Percentiles rank a stretch among this genome's conserved stretches.
phyloP scores from a whole-genome alignment of 83 land plant genomes.

The Larix sibirica region DNA sequence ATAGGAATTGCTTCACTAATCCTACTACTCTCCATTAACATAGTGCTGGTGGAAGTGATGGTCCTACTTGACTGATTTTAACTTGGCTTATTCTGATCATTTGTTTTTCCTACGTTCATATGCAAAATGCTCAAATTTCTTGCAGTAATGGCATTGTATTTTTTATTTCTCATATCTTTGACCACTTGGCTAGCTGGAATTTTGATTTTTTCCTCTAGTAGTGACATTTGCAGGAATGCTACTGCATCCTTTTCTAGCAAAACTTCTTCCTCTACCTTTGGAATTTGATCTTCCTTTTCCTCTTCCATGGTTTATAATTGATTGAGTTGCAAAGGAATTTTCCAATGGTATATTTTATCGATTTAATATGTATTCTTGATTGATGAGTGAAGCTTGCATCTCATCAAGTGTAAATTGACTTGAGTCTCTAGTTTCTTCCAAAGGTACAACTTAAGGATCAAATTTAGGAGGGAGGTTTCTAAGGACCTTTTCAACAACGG shows the following conservation, averaged over 20 bases:
- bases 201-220: not conserved
- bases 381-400: not conserved
- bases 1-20: no score
- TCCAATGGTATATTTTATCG: not conserved
- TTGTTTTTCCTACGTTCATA: not conserved
- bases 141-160: no score
- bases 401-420: not conserved
- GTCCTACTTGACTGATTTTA: no score
- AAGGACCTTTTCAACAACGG: no score
- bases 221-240: not conserved
- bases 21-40: no score
- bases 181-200: not conserved
- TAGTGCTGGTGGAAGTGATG: no score
- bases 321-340: not conserved
- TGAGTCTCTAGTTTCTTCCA: not conserved
- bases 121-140: not conserved
- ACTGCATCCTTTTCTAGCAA: not conserved
- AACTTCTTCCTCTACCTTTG: not conserved
- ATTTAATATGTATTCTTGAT: not conserved
- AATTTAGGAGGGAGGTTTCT: not conserved
- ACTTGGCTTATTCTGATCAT: not conserved
- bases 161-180: not conserved
- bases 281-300: not conserved
- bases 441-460: not conserved
- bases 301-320: not conserved